Conservation (phyloP, 2,329 filamentous ascomycete species). For the Fusarium fujikuroi region DNA sequence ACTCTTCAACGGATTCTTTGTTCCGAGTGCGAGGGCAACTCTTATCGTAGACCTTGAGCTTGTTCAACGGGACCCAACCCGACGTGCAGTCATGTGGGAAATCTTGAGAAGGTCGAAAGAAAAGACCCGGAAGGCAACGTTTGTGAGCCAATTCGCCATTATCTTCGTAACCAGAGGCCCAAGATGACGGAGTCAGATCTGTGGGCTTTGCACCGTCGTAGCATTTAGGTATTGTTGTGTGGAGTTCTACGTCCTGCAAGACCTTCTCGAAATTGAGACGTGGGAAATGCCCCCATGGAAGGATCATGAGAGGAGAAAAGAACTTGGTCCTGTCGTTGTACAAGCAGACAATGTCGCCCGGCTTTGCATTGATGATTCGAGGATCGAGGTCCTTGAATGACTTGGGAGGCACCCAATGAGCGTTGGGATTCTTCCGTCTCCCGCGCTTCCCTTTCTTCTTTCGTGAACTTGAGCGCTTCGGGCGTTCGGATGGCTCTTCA, state of each 20-base stretch:
- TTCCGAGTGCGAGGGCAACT: neutral
- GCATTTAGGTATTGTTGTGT: neutral
- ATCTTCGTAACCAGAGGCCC: neutral
- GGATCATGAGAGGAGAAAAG: neutral
- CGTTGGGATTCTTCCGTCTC: neutral
- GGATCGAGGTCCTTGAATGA: neutral
- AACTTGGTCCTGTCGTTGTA: neutral
- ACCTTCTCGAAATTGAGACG: neutral
- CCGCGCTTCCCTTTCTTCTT: neutral
- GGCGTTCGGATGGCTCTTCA: neutral
- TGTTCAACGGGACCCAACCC: neutral
- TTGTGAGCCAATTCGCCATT: neutral
- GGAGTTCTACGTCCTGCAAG: neutral
- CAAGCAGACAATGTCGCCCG: neutral
- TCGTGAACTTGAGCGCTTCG: neutral
- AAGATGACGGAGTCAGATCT: neutral
- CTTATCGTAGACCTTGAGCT: constrained; percentile 1
- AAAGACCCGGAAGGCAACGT: neutral
- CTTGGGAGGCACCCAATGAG: neutral
- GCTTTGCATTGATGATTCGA: neutral
- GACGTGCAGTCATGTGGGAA: neutral
- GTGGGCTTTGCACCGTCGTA: neutral
- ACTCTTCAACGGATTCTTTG: neutral
- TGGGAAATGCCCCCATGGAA: neutral
- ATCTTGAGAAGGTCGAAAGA: neutral